Evolutionary conservation across 2,329 filamentous ascomycete species (phyloP).

Genomic region (Cladosporium sp.): DNA sequence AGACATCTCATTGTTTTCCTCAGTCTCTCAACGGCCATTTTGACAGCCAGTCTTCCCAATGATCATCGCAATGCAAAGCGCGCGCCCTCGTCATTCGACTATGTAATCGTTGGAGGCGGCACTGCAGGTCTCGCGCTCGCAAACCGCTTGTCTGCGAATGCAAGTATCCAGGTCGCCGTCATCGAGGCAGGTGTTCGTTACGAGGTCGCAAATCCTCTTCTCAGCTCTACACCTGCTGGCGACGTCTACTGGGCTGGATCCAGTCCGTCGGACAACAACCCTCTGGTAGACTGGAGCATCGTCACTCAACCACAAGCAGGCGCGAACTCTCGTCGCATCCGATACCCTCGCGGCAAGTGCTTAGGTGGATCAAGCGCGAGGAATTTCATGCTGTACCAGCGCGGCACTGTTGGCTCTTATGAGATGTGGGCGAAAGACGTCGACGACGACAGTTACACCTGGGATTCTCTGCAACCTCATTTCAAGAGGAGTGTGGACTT

Average conservation of each 20-base stretch:
- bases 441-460: slow-evolving; percentile 37
- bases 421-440: slow-evolving; percentile 42
- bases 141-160: not conserved
- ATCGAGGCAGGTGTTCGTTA: slow-evolving; percentile 39
- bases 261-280: slow-evolving; percentile 20
- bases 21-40: not conserved
- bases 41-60: not conserved
- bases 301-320: slow-evolving; percentile 31
- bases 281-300: slow-evolving; percentile 34
- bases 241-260: slow-evolving; percentile 25
- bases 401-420: slow-evolving; percentile 36
- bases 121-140: not conserved
- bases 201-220: slow-evolving; percentile 24
- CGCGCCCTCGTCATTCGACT: not conserved
- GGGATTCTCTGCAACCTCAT: slow-evolving; percentile 31
- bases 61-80: not conserved
- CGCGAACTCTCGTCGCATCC: slow-evolving; percentile 22
- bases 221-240: slow-evolving; percentile 27
- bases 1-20: not conserved
- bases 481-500: slow-evolving; percentile 28
- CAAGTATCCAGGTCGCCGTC: slow-evolving; percentile 28
- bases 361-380: slow-evolving; percentile 34
- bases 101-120: not conserved
- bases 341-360: slow-evolving; percentile 36
- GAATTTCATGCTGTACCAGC: slow-evolving; percentile 33